Percentiles rank a stretch among this genome's conserved stretches.
These are phyloP conservation scores for Mycena kentingensis DNA, from an alignment of 768 basidiomycete genomes.

Conservation along the genomic window DNA sequence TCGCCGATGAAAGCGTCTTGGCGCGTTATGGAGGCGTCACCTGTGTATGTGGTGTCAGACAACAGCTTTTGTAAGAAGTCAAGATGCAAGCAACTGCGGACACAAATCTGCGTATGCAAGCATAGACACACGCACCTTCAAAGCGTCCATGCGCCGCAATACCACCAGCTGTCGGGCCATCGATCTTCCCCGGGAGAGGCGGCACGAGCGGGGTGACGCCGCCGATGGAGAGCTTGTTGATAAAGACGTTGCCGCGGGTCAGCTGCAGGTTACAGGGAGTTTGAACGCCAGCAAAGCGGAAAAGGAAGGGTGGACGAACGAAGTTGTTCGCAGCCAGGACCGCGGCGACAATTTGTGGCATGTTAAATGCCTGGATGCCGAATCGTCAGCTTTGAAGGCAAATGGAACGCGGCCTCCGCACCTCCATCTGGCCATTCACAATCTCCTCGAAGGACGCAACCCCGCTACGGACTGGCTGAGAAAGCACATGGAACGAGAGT, in stretches of 20 bases:
- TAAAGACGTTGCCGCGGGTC: slow-evolving; percentile 17
- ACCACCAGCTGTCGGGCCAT: slow-evolving; percentile 6
- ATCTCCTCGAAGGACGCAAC: slow-evolving; percentile 17
- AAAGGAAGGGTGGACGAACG: not conserved
- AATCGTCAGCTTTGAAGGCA: too few relatives aligned
- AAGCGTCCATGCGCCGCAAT: slow-evolving; percentile 16
- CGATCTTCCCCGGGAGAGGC: slow-evolving; percentile 6
- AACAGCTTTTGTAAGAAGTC: too few relatives aligned
- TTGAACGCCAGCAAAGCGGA: too few relatives aligned
- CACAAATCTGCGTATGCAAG: not conserved
- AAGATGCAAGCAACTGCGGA: not conserved
- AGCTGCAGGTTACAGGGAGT: too few relatives aligned
- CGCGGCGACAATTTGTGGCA: slow-evolving; percentile 1
- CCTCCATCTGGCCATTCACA: not conserved
- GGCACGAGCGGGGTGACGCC: slow-evolving; percentile 5
- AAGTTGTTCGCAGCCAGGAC: slow-evolving; percentile 10
- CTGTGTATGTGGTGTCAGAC: too few relatives aligned
- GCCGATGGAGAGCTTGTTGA: slow-evolving; percentile 14
- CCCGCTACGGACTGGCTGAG: too few relatives aligned
- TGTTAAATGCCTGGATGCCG: slow-evolving; percentile 4
- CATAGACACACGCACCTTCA: slow-evolving; percentile 15
- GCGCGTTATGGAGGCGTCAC: slow-evolving; percentile 18
- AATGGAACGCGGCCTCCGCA: not conserved
- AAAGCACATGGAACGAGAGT: too few relatives aligned
- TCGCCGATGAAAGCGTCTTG: slow-evolving; percentile 15